These are phyloP conservation scores for Iris pallida DNA, from an alignment of 116 monocot genomes.

Conservation along the genomic window DNA sequence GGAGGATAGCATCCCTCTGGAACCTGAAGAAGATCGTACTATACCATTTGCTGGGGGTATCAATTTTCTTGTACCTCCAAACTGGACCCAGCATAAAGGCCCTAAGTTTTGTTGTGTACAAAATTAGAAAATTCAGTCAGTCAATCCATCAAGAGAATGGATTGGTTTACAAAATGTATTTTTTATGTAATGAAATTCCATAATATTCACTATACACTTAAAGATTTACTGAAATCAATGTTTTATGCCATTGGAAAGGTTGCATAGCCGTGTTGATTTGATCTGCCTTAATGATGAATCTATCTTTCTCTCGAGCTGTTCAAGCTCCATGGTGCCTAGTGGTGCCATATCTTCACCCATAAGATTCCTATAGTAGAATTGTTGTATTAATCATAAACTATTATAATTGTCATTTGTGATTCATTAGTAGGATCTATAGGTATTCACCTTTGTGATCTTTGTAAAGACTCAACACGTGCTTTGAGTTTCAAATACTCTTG, in stretches of 20 bases:
- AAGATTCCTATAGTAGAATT: constrained; percentile 27
- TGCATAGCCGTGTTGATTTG: constrained; percentile 33
- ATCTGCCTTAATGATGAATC: constrained; percentile 39
- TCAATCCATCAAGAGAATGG: neutral
- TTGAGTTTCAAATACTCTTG: constrained; percentile 11
- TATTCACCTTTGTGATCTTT: constrained; percentile 26
- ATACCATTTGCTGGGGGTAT: no score
- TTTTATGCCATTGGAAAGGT: neutral
- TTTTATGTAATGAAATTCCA: neutral
- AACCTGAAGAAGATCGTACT: no score
- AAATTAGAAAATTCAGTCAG: neutral
- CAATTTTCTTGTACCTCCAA: no score
- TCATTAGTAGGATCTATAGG: neutral
- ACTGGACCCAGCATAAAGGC: no score
- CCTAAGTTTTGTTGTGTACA: no score
- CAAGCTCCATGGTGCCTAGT: constrained; percentile 20
- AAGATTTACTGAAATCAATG: neutral
- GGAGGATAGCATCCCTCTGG: no score
- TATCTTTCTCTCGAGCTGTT: constrained; percentile 31
- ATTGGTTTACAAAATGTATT: neutral
- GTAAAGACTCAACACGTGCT: constrained; percentile 12
- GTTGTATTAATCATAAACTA: neutral
- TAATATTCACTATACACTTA: no score
- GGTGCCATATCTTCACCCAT: constrained; percentile 39
- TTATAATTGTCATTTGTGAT: neutral